These are phyloP conservation scores for Komagataella pastoris DNA, from an alignment of 805 yeast genomes.

Conservation along the genomic window DNA sequence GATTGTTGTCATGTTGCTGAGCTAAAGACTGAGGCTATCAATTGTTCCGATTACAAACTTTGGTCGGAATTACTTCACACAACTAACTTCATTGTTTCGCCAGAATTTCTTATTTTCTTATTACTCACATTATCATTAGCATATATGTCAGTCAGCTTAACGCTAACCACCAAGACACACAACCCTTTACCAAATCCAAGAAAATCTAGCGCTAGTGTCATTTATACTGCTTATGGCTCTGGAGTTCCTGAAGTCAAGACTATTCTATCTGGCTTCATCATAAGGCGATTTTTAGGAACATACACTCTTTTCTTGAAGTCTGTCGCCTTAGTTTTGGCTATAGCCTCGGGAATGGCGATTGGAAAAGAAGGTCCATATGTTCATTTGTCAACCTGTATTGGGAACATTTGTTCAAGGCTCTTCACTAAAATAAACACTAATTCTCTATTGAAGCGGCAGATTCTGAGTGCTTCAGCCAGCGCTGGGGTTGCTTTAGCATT, in stretches of 20 bases:
- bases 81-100: neutral
- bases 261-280: constrained; percentile 43
- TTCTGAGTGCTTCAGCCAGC: constrained; percentile 40
- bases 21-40: neutral
- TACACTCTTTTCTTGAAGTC: constrained; percentile 37
- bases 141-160: constrained; percentile 25
- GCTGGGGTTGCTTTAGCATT: constrained; percentile 51
- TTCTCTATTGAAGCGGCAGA: constrained; percentile 36
- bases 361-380: constrained; percentile 57
- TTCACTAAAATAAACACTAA: constrained; percentile 31
- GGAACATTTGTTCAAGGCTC: constrained; percentile 34
- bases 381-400: constrained; percentile 45
- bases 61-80: constrained; percentile 24
- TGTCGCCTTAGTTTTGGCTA: constrained; percentile 32
- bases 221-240: constrained; percentile 43
- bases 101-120: constrained; percentile 15
- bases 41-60: constrained; percentile 27
- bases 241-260: constrained; percentile 55
- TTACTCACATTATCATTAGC: constrained; percentile 28
- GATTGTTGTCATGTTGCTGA: constrained; percentile 23
- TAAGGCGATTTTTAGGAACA: constrained; percentile 36
- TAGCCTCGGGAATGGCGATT: constrained; percentile 41
- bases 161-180: constrained; percentile 30
- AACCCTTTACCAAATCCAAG: constrained; percentile 11
- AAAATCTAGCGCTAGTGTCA: constrained; percentile 1